These are phyloP conservation scores for Trichosanthes truncata DNA, from an alignment of 306 rosid species.

Conservation along the genomic window DNA sequence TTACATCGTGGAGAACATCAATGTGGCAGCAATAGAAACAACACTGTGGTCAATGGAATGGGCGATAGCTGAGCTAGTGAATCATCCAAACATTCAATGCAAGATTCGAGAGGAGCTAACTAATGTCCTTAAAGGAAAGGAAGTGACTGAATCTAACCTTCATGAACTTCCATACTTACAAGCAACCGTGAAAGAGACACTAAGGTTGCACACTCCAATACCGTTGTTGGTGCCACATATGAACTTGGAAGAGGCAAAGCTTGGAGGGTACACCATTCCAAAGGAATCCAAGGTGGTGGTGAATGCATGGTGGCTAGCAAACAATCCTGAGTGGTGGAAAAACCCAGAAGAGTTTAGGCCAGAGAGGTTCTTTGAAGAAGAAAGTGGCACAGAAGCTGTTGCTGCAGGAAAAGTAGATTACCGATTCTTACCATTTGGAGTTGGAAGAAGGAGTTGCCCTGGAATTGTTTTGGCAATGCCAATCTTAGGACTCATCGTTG, in stretches of 20 bases:
- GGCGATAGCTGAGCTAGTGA: conserved; percentile 84
- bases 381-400: conserved; percentile 35
- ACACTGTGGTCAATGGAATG: conserved; percentile 90
- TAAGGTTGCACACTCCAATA: conserved; percentile 65
- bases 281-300: conserved; percentile 73
- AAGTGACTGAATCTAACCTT: conserved; percentile 59
- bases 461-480: conserved; percentile 78
- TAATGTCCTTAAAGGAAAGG: conserved; percentile 32
- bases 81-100: conserved; percentile 45
- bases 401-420: conserved; percentile 67
- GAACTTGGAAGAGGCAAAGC: conserved; percentile 76
- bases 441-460: conserved; percentile 83
- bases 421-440: conserved; percentile 67
- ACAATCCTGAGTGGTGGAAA: conserved; percentile 68
- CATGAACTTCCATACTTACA: conserved; percentile 50
- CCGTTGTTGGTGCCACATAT: conserved; percentile 80
- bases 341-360: conserved; percentile 64
- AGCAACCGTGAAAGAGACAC: conserved; percentile 65
- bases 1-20: conserved; percentile 77
- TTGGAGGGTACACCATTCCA: conserved; percentile 56
- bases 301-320: conserved; percentile 86
- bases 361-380: conserved; percentile 73
- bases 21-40: conserved; percentile 71
- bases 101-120: conserved; percentile 49
- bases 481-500: conserved; percentile 51